These are phyloP conservation scores for Gossypium davidsonii DNA, from an alignment of 441 rosid genomes.

Conservation along the genomic window DNA sequence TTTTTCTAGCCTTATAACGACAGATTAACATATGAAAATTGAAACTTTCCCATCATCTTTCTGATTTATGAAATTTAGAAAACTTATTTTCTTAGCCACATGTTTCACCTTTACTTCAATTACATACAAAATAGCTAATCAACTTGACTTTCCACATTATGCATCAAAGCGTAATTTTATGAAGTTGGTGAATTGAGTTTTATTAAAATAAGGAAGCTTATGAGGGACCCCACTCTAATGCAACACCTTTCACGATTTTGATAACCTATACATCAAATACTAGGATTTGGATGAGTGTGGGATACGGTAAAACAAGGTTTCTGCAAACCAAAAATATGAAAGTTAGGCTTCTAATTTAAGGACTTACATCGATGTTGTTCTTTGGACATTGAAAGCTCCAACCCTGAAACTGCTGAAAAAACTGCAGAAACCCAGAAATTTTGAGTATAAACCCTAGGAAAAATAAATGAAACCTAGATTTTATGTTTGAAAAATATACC, in stretches of 20 bases:
- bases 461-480: background rate
- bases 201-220: conserved; percentile 21
- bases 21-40: conserved; percentile 12
- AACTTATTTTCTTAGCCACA: conserved; percentile 19
- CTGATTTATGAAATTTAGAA: conserved; percentile 9
- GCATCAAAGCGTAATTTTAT: conserved; percentile 19
- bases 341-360: conserved; percentile 6
- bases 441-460: background rate
- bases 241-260: conserved; percentile 21
- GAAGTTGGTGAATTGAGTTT: conserved; percentile 28
- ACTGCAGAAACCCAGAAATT: conserved; percentile 35
- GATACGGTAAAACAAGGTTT: background rate
- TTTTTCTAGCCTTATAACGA: conserved; percentile 7
- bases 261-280: background rate
- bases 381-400: conserved; percentile 58
- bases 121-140: conserved; percentile 15
- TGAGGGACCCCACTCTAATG: conserved; percentile 29
- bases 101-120: conserved; percentile 22
- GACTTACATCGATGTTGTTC: conserved; percentile 64
- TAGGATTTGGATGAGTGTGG: background rate
- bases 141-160: conserved; percentile 28
- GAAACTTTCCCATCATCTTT: conserved; percentile 7
- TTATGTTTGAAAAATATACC: conserved; percentile 16
- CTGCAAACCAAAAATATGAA: background rate
- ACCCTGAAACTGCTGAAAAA: conserved; percentile 66